Evolutionary conservation across 176 grass and related monocot genomes (phyloP), one percentile per base, ranked within the genome.

Genomic region (Coix lacrymajobi): DNA sequence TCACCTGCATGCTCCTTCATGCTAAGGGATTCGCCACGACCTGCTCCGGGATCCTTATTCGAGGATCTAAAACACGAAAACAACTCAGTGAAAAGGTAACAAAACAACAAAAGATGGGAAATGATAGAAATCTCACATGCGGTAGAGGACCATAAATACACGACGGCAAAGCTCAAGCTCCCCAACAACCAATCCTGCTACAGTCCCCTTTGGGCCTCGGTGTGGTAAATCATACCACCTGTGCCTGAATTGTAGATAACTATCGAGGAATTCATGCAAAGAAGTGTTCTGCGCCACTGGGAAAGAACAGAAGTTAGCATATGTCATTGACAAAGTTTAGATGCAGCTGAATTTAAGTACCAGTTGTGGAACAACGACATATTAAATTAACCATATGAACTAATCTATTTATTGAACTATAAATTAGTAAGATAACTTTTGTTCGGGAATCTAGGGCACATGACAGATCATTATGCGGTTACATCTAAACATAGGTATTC

Each of bases 221-320:
- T 95, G 90, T 77, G 96, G 92, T 43, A 98, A 88, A 88, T 98
- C 96, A 80, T 93, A 98, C 96, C 96, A 95, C 41, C 96, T 84
- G 78, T 98, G 87, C 77, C 96, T 80, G 71, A 91, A 98, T 85
- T 95, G 91, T 85, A 98, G 73, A 70, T 98, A 98, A 92, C 91
- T 98, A 81, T 98, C 91, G 43, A 98, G 86, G 87, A 98, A 95
- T 13, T 85, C 89, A 69, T 95, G 91, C 88, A 98, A 66, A 48
- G 89, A 95, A 73, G 79, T 69, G 81, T 98, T 85, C 77, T 82
- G 88, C 75, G 93, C 90, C 75, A 93, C 96, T 98, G 87, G 22
- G 12, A 83, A 65, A 77, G 37, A 71, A 57, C 16, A 79, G 70
- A 30, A 29, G 71, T 66, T 72, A 83, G 52, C 44, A 62, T 61